A percentile compares a stretch with the other conserved stretches of the same genome.
Conservation (phyloP, 805 yeast genomes). For the Sugiyamaella floridensis region DNA sequence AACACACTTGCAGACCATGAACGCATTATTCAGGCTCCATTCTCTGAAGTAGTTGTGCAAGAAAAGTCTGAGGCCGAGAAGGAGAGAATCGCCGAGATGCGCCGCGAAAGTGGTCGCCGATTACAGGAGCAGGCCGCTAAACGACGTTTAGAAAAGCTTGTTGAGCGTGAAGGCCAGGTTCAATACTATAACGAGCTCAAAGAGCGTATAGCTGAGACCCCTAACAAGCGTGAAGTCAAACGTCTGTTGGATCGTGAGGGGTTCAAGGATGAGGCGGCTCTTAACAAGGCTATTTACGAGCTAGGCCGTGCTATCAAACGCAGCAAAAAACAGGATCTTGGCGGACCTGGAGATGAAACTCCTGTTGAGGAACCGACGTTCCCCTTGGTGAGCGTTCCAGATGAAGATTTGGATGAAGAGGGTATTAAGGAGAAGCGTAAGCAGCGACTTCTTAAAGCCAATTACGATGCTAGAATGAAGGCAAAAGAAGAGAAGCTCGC, state of each 20-base stretch:
- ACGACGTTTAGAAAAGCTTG: conserved; percentile 68
- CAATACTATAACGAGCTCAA: conserved; percentile 59
- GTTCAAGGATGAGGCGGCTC: conserved; percentile 66
- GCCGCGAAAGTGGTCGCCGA: conserved; percentile 78
- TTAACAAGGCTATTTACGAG: conserved; percentile 55
- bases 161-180: conserved; percentile 73
- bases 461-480: conserved; percentile 79
- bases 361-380: conserved; percentile 50
- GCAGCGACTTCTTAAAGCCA: conserved; percentile 77
- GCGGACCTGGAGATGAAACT: conserved; percentile 42
- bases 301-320: conserved; percentile 64
- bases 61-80: conserved; percentile 83
- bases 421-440: conserved; percentile 80
- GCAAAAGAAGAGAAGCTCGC: conserved; percentile 71
- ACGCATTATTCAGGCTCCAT: conserved; percentile 75
- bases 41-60: conserved; percentile 48
- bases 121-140: conserved; percentile 90
- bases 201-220: conserved; percentile 36
- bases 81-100: conserved; percentile 63
- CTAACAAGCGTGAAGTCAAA: conserved; percentile 46
- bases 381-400: conserved; percentile 77
- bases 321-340: conserved; percentile 59
- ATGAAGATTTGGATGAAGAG: conserved; percentile 71
- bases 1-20: conserved; percentile 63
- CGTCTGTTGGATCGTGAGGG: conserved; percentile 62